These are phyloP conservation scores for Aegilops speltoides DNA, from an alignment of 176 grass and related monocot species.

Conservation along the genomic window DNA sequence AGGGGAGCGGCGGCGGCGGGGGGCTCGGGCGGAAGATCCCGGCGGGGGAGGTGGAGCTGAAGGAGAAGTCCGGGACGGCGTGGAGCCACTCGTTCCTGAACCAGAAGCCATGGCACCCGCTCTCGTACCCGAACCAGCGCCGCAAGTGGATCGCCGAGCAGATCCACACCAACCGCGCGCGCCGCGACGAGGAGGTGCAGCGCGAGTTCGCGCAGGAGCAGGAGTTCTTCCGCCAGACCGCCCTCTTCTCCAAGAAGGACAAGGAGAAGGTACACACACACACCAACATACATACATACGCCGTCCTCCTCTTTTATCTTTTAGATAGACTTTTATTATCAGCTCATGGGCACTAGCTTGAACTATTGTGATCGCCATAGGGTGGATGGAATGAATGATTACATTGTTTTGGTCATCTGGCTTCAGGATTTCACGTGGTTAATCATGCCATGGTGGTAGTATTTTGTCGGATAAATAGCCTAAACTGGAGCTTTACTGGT, in stretches of 20 bases:
- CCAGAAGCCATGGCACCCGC: constrained; percentile 97
- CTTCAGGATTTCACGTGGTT: background rate
- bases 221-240: constrained; percentile 95
- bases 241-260: constrained; percentile 90
- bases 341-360: background rate
- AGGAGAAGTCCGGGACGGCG: constrained; percentile 86
- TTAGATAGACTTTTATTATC: background rate
- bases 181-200: constrained; percentile 77
- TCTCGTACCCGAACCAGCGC: constrained; percentile 96
- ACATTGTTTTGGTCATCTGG: background rate
- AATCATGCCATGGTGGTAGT: background rate
- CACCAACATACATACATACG: background rate
- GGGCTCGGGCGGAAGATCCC: constrained; percentile 40
- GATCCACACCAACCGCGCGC: constrained; percentile 51
- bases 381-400: background rate
- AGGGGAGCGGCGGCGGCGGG: constrained; percentile 38
- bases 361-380: background rate
- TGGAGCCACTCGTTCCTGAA: constrained; percentile 97
- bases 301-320: background rate
- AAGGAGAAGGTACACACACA: constrained; percentile 80
- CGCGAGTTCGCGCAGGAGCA: constrained; percentile 92
- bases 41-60: constrained; percentile 83
- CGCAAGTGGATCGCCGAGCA: constrained; percentile 99
- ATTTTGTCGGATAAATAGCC: background rate
- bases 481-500: background rate